Conservation (phyloP, 805 yeast genomes). For the Hanseniaspora nectarophila region DNA sequence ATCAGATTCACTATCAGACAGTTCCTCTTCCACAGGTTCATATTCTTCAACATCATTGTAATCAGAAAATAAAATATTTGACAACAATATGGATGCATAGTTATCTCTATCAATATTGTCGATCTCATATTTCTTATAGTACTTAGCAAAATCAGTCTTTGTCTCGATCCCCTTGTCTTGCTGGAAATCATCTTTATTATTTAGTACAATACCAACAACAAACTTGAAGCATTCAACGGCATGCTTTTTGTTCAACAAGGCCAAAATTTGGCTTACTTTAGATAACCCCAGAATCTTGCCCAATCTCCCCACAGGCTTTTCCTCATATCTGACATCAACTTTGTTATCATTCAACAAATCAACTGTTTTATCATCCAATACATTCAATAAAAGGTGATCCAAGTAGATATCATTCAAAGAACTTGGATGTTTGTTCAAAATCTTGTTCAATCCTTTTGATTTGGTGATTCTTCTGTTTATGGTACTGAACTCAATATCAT, state of each 20-base stretch:
- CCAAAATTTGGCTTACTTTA: background rate
- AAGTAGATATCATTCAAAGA: slow-evolving; percentile 6
- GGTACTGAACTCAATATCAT: slow-evolving; percentile 11
- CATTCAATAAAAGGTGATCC: background rate
- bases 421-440: slow-evolving; percentile 1
- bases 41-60: background rate
- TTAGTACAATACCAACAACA: background rate
- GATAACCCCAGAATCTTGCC: background rate
- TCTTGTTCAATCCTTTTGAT: background rate
- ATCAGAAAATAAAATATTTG: background rate
- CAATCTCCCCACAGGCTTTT: background rate
- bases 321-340: slow-evolving; percentile 6
- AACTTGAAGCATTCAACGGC: background rate
- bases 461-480: slow-evolving; percentile 5
- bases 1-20: slow-evolving; percentile 14
- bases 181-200: background rate
- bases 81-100: background rate
- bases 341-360: slow-evolving; percentile 18
- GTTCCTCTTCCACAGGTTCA: background rate
- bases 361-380: slow-evolving; percentile 20
- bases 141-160: background rate
- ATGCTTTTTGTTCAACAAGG: background rate
- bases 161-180: background rate
- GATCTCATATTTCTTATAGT: background rate
- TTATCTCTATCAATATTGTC: background rate